Evolutionary conservation across 805 yeast species (phyloP).

Genomic region (Diddensiella santjacobensis): DNA sequence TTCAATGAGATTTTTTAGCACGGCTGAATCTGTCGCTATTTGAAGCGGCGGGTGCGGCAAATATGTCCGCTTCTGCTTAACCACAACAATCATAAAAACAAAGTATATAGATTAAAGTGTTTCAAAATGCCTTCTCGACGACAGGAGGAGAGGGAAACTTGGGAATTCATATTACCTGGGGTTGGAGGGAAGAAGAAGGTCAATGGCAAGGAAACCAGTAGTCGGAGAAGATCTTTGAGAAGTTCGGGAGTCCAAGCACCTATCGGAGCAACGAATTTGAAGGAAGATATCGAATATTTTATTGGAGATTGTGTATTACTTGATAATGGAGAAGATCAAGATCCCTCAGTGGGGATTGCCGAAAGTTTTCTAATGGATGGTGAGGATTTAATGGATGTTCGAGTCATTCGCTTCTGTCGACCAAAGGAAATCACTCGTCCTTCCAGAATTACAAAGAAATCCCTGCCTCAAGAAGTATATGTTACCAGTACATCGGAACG

Average conservation of each 20-base stretch:
- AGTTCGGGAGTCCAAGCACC: constrained; percentile 10
- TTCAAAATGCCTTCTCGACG: no score
- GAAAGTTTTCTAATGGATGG: constrained; percentile 11
- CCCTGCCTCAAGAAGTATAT: constrained; percentile 11
- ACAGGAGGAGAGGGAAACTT: constrained; percentile 2
- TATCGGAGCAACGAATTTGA: constrained; percentile 13
- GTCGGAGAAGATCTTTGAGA: constrained; percentile 7
- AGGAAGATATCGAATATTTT: constrained; percentile 13
- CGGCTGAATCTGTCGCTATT: background rate
- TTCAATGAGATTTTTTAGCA: no score
- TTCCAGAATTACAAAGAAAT: background rate
- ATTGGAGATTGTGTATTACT: constrained; percentile 20
- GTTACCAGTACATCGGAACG: constrained; percentile 6
- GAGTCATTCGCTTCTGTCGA: constrained; percentile 19
- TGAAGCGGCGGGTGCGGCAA: background rate
- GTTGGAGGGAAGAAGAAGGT: background rate
- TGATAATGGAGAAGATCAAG: constrained; percentile 2
- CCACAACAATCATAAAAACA: no score
- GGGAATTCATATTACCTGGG: constrained; percentile 12
- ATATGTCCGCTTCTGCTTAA: no score
- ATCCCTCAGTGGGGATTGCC: constrained; percentile 17
- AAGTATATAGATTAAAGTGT: no score
- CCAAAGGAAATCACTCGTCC: constrained; percentile 8
- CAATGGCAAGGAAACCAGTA: background rate
- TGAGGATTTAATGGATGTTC: constrained; percentile 15